These are phyloP conservation scores for Mycena indigotica DNA, from an alignment of 768 basidiomycete genomes.

Conservation along the genomic window DNA sequence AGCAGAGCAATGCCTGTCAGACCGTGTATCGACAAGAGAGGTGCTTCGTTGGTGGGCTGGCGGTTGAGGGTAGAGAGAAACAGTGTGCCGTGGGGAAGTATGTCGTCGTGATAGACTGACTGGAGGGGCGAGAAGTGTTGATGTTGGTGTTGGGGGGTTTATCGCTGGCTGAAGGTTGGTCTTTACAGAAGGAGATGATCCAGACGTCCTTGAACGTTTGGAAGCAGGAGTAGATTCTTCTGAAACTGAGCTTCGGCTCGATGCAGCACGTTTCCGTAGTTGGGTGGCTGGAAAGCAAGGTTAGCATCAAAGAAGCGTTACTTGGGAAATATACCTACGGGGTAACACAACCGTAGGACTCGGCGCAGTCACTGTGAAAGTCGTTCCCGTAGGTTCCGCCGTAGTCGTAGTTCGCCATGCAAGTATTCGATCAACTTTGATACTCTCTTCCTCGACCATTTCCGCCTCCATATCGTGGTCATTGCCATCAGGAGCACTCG, in stretches of 20 bases:
- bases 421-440: constrained; percentile 65
- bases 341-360: neutral
- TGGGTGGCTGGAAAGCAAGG: neutral
- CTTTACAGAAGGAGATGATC: neutral
- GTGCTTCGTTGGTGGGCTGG: neutral
- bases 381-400: constrained; percentile 49
- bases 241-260: neutral
- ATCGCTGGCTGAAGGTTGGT: neutral
- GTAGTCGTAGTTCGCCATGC: no score
- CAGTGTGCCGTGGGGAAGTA: constrained; percentile 12
- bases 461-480: constrained; percentile 44
- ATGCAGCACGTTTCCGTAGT: constrained; percentile 15
- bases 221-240: constrained; percentile 11
- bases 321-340: neutral
- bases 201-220: constrained; percentile 15
- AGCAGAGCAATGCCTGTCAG: constrained; percentile 14
- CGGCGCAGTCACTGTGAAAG: neutral
- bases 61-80: neutral
- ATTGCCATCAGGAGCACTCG: constrained; percentile 34
- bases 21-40: neutral
- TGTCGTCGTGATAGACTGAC: constrained; percentile 12
- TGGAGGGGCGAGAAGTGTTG: constrained; percentile 15
- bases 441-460: constrained; percentile 50
- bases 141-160: neutral
- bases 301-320: neutral